Conservation (phyloP, 176 grass and related monocot species). For the Cymbopogon citratus region DNA sequence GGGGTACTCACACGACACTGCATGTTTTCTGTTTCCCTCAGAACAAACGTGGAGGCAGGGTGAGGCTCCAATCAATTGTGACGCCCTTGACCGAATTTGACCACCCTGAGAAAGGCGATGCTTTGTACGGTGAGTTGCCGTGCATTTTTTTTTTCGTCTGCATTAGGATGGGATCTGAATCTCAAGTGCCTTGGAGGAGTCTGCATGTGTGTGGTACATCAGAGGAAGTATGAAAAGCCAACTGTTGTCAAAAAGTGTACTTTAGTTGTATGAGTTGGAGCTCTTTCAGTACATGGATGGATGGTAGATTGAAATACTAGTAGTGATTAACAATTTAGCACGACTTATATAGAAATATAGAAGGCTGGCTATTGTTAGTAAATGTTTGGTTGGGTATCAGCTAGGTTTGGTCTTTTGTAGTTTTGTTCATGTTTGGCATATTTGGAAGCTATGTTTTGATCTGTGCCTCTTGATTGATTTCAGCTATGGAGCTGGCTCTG, state of each 20-base stretch:
- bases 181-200: neutral
- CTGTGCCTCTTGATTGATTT: neutral
- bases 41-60: conserved; percentile 61
- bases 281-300: neutral
- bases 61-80: conserved; percentile 44
- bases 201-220: neutral
- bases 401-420: neutral
- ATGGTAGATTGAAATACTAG: neutral
- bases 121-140: conserved; percentile 72
- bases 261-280: neutral
- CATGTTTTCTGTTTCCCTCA: neutral
- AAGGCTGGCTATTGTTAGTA: neutral
- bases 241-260: neutral
- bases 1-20: neutral
- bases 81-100: conserved; percentile 65
- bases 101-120: conserved; percentile 92
- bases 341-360: neutral
- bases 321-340: neutral
- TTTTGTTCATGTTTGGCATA: neutral
- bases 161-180: neutral
- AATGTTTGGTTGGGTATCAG: neutral
- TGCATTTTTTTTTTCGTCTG: neutral
- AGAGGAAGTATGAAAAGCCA: no score
- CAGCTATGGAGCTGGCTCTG: conserved; percentile 92
- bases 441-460: neutral